Conservation (phyloP, 176 grass and related monocot genomes). For the Chrysopogon serrulatus region DNA sequence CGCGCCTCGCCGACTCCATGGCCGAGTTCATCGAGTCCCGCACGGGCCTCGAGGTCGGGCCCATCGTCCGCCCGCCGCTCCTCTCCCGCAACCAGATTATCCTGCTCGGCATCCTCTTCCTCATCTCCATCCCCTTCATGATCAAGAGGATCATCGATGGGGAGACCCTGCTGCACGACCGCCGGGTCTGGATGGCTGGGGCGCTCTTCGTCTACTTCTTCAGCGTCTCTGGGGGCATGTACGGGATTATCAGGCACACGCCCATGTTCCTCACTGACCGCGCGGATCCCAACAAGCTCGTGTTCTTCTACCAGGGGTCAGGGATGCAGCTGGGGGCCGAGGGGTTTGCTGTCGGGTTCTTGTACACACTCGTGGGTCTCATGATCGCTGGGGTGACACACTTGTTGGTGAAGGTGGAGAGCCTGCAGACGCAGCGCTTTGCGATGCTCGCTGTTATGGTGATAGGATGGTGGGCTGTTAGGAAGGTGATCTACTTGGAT, state of each 20-base stretch:
- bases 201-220: constrained; percentile 91
- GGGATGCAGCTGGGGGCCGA: constrained; percentile 90
- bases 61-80: constrained; percentile 73
- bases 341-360: constrained; percentile 77
- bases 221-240: constrained; percentile 90
- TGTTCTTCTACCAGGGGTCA: constrained; percentile 93
- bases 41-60: constrained; percentile 71
- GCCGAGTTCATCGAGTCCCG: constrained; percentile 76
- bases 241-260: constrained; percentile 82
- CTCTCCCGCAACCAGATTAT: constrained; percentile 70
- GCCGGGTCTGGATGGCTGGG: constrained; percentile 63
- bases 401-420: constrained; percentile 55
- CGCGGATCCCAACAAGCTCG: constrained; percentile 64
- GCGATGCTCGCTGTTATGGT: constrained; percentile 67
- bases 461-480: constrained; percentile 73
- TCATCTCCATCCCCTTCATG: constrained; percentile 59
- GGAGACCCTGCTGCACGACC: constrained; percentile 79
- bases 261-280: constrained; percentile 78
- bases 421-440: constrained; percentile 51
- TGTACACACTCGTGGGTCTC: constrained; percentile 83
- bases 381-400: constrained; percentile 77
- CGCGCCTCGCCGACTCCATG: constrained; percentile 86
- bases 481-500: constrained; percentile 86
- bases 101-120: constrained; percentile 43
- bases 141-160: constrained; percentile 73